Base-by-base conservation (phyloP, 768 basidiomycete genomes). In the Rhizopogon sp. region DNA sequence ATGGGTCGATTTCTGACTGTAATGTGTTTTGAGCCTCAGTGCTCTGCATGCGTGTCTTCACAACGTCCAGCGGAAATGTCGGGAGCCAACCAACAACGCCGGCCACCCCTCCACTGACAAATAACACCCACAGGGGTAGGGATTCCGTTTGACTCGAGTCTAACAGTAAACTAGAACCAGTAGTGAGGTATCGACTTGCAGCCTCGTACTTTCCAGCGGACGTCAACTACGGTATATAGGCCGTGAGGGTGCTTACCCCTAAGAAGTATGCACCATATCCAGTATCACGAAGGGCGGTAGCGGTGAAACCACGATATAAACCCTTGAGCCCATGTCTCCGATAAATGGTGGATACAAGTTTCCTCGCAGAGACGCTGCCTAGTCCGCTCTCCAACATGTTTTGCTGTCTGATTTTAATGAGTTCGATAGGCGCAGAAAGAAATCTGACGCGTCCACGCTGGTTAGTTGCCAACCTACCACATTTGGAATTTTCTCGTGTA, bases 261-360 rank as follows among this genome's bases (percentile, higher is more conserved):
- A 78, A 74, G 66, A 96, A 97, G 70, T 97, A 96, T 2, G 87
- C 83, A 6, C 93, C 94, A 63, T 89, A 96, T 1, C 87, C 91
- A 8, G 78, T 73, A 67, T 96, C 93, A 35, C 94, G 74, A 39
- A 93, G 64, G 1, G 85, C 84, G 0, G 92, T 95, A 0, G 83
- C 79, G 1, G 78, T 73, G 46, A 89, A 71, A 0, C 94, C 94
- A 5, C 93, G 82, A 68, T 88, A 96, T 6, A 95, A 69, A 0
- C 87, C 90, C 45, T 72, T 66, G 13, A 89, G 17, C 1, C 90
- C 90, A 20, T 78, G 72, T 47, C 73, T 70, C 43, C 70, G 72
- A 46, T 84, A 72, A 28, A 93, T 84, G 49, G 76, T 67, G 42
- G 74, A 66, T 3, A 82, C 77, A n/a, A 93, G 77, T 20, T 74